Base-by-base conservation (phyloP, 257 asterid species). In the Ehretia macrophylla region DNA sequence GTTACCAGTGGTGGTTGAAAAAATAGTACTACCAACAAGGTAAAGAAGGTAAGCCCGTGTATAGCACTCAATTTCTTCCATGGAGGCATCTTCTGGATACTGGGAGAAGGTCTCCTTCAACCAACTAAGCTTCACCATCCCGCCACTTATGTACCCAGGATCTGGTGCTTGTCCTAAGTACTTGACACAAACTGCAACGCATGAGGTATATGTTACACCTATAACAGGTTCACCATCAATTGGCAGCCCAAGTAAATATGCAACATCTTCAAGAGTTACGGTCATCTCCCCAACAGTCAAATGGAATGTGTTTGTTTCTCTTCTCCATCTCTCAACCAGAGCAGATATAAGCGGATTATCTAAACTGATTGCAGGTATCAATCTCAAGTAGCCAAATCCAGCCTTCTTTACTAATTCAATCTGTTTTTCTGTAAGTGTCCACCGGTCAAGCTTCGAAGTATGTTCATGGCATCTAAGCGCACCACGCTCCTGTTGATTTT, bases 401-500 rank as follows among this genome's bases (percentile, higher is more conserved):
- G 95, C 86, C 76, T 73, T 83, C 68, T 75, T 85, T 51, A 88
- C 88, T 56, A 88, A 68, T 56, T 77, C 86, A 56, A 80, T 64
- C 72, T 80, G 83, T 68, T 68, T 78, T 45, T 82, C 92, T 0
- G 92, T 84, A 45, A 93, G 96, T 75, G 80, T 68, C 99, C 99
- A 93, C 20, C 83, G 87, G 66, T 89, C 99, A 58, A 93, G 96
- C 88, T 89, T 88, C 58, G 97, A 93, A 58, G 99, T 93, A 73
- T 93, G 99, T 62, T 93, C 97, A 72, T 89, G 97, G 70, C 99
- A 93, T 72, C 99, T 77, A 66, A 93, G 96, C 59, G 95, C 97
- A 51, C 95, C 94, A 42, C 95, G 79, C 75, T 93, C 97, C 95
- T 93, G 85, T 70, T 68, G 23, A 74, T 57, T 66, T n/a, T n/a